A percentile compares a stretch with the other conserved stretches of the same genome.
Conservation (phyloP, 2,329 filamentous ascomycete genomes). For the Pseudofabraea citricarpa region DNA sequence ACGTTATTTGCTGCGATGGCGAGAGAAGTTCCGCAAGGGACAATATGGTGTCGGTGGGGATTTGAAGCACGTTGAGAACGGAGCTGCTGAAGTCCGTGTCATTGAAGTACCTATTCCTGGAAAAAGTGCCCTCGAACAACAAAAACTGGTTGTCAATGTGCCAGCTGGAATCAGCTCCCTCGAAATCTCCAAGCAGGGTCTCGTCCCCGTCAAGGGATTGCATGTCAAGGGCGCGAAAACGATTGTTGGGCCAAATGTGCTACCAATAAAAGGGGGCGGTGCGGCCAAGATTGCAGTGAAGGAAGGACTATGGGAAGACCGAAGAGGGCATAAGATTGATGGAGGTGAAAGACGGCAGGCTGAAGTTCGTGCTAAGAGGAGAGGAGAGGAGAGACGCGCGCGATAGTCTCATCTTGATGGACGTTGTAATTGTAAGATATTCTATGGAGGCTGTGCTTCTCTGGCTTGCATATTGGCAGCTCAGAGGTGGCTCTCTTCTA, state of each 20-base stretch:
- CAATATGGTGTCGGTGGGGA: constrained; percentile 80
- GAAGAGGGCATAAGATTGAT: constrained; percentile 84
- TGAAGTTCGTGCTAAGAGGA: constrained; percentile 82
- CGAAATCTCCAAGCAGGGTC: constrained; percentile 48
- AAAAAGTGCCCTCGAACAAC: constrained; percentile 15
- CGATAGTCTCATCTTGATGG: constrained; percentile 25
- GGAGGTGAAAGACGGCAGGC: constrained; percentile 88
- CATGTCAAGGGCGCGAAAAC: constrained; percentile 62
- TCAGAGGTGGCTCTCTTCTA: neutral
- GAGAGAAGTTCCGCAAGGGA: constrained; percentile 76
- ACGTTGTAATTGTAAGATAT: constrained; percentile 20
- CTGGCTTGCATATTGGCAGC: constrained; percentile 1
- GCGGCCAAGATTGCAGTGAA: constrained; percentile 65
- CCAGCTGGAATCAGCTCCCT: constrained; percentile 35
- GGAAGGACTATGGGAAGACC: constrained; percentile 92
- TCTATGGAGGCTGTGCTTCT: constrained; percentile 16
- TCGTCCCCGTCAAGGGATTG: constrained; percentile 58
- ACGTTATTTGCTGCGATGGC: constrained; percentile 82
- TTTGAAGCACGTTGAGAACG: constrained; percentile 62
- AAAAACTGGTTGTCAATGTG: constrained; percentile 1
- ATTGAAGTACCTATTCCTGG: constrained; percentile 29
- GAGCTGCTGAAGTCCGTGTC: constrained; percentile 47
- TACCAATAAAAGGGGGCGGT: constrained; percentile 59
- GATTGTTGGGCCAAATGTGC: constrained; percentile 71
- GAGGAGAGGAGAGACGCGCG: constrained; percentile 60